Evolutionary conservation across 352 stramenopile species (phyloP), one percentile per base, ranked within the genome.

Genomic region (Globisporangium lucens): DNA sequence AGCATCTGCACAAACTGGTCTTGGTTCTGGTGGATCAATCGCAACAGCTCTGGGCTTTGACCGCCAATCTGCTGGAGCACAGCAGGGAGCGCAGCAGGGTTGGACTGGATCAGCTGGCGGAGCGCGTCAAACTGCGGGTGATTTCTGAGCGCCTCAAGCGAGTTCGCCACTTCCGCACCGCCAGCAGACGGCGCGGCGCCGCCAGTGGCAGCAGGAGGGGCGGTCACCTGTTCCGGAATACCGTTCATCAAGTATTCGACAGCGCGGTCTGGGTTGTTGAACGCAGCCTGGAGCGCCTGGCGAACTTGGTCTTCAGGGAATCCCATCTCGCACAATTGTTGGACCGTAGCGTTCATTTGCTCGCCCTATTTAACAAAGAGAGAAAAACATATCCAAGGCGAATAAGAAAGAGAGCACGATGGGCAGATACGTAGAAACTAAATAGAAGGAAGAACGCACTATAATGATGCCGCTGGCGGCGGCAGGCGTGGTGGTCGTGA

Each of bases 161-260:
- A 83, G 59, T 77, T 85, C 56, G 75, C 75, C 4, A 72, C 67
- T 0, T 49, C 69, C 30, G n/a, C 59, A 60, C 51, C 57, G 20
- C 56, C 65, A 33, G 74, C 43, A 43, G 66, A 35, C 2, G 65
- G 43, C 6, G 77, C 30, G 33, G 78, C 66, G 9, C 74, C 61
- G 13, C 30, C 60, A 12, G 46, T 13, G 6, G 75, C 63, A 27
- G 81, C 68, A 10, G 74, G 43, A 5, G 77, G 67, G 1, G 78
- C 75, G 7, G 66, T 46, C 38, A 73, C 69, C 35, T 85, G 77
- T 46, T 91, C 78, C 22, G 89, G 87, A 56, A 96, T 95, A 36
- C 88, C 84, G 46, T 89, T 94, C 88, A 96, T 95, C 65, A 97
- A 63, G 67, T 97, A 97, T 71, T 97, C 86, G 35, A 96, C 87